These are phyloP conservation scores for Heliosperma pusillum DNA, from an alignment of 148 eudicot genomes.

Conservation along the genomic window DNA sequence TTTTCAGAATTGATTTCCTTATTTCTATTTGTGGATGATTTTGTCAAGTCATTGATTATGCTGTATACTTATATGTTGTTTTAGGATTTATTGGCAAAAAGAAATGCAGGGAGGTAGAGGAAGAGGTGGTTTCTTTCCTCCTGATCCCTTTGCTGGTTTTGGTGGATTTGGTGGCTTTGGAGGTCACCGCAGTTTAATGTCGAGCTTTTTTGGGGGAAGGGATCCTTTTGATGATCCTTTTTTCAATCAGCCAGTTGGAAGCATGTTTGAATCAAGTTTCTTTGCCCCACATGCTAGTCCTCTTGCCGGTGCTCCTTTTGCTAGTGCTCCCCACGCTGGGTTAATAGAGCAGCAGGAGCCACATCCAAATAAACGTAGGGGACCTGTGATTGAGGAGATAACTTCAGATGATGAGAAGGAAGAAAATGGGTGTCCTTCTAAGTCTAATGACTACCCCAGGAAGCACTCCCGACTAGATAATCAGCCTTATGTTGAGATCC, in stretches of 20 bases:
- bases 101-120: constrained; percentile 67
- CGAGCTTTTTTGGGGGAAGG: constrained; percentile 75
- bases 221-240: constrained; percentile 95
- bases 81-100: constrained; percentile 18
- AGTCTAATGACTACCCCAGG: constrained; percentile 48
- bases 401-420: constrained; percentile 72
- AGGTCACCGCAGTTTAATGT: constrained; percentile 51
- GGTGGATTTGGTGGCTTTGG: constrained; percentile 52
- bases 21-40: neutral
- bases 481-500: constrained; percentile 56
- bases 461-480: constrained; percentile 58
- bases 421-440: constrained; percentile 33
- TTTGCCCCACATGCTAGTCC: constrained; percentile 45
- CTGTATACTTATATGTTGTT: neutral
- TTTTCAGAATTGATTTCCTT: neutral
- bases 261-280: constrained; percentile 48
- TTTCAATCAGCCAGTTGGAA: constrained; percentile 47
- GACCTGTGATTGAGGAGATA: constrained; percentile 85
- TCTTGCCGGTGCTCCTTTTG: constrained; percentile 37
- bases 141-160: constrained; percentile 60
- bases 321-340: constrained; percentile 37
- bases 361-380: constrained; percentile 51
- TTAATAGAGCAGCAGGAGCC: constrained; percentile 48
- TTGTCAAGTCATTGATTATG: neutral
- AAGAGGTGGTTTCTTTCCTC: constrained; percentile 53